Percentiles rank a stretch among this genome's conserved stretches.
Evolutionary conservation across 2,329 filamentous ascomycete species (phyloP).

Genomic region (Pseudocercospora cruenta): DNA sequence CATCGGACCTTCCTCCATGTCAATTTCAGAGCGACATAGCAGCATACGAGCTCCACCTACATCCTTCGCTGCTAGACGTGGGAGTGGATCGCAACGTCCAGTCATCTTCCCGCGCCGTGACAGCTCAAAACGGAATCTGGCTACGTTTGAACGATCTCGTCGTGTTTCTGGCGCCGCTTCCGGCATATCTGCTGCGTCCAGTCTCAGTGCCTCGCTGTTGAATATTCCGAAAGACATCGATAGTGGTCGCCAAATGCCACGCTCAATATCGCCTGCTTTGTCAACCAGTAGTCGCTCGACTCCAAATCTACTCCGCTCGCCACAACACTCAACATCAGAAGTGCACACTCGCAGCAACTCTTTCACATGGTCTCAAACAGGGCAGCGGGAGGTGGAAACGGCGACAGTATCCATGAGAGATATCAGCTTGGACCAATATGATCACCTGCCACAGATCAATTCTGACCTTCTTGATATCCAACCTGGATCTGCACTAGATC

Average conservation of each 20-base stretch:
- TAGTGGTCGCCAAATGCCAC: constrained; percentile 5
- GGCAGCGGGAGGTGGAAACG: neutral
- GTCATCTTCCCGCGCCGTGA: constrained; percentile 22
- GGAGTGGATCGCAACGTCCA: constrained; percentile 21
- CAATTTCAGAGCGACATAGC: constrained; percentile 33
- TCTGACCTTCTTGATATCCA: neutral
- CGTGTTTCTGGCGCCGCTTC: neutral
- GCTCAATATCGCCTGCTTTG: constrained; percentile 14
- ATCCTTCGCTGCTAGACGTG: constrained; percentile 15
- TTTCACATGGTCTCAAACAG: constrained; percentile 20
- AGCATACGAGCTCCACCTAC: constrained; percentile 22
- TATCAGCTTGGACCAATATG: neutral
- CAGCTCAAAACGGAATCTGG: constrained; percentile 21
- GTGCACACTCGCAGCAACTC: constrained; percentile 28
- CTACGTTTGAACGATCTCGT: constrained; percentile 13
- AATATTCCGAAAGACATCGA: constrained; percentile 1
- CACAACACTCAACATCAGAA: constrained; percentile 6
- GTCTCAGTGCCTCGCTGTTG: neutral
- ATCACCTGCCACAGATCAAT: neutral
- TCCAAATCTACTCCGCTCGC: constrained; percentile 27
- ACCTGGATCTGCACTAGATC: neutral
- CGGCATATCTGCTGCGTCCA: neutral
- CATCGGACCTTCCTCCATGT: neutral
- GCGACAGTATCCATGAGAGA: neutral
- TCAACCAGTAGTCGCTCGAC: constrained; percentile 29